A percentile compares a stretch with the other conserved stretches of the same genome.
Conservation (phyloP, 331 rosid species). For the Pyrus hybrid region DNA sequence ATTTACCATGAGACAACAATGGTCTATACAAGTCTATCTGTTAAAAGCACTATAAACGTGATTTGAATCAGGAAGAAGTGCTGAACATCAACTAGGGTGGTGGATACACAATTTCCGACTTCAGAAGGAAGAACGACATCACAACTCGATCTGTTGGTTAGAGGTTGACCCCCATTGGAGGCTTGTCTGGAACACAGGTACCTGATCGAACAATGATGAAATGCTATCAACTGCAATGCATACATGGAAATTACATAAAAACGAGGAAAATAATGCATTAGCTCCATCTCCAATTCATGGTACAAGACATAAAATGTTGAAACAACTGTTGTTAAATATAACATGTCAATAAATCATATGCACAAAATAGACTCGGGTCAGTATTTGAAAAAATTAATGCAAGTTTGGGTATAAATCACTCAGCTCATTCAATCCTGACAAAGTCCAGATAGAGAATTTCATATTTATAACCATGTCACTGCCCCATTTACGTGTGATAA, state of each 20-base stretch:
- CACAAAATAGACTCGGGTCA: too few relatives aligned
- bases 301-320: not conserved
- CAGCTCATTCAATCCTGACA: not conserved
- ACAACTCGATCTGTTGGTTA: not conserved
- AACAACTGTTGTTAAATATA: not conserved
- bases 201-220: not conserved
- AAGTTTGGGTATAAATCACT: not conserved
- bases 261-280: not conserved
- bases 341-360: not conserved
- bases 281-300: not conserved
- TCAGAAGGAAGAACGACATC: not conserved
- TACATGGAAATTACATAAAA: not conserved
- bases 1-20: constrained; percentile 3
- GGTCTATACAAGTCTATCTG: not conserved
- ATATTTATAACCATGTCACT: not conserved
- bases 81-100: not conserved
- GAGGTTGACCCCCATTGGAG: not conserved
- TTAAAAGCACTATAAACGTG: not conserved
- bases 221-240: not conserved
- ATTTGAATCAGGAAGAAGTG: not conserved
- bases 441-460: not conserved
- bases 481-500: not conserved
- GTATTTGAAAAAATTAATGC: too few relatives aligned
- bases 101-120: not conserved
- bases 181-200: not conserved